Percentiles rank a stretch among this genome's conserved stretches.
These are phyloP conservation scores for Suhomyces bokatorum DNA, from an alignment of 1,139 yeast genomes.

Conservation along the genomic window DNA sequence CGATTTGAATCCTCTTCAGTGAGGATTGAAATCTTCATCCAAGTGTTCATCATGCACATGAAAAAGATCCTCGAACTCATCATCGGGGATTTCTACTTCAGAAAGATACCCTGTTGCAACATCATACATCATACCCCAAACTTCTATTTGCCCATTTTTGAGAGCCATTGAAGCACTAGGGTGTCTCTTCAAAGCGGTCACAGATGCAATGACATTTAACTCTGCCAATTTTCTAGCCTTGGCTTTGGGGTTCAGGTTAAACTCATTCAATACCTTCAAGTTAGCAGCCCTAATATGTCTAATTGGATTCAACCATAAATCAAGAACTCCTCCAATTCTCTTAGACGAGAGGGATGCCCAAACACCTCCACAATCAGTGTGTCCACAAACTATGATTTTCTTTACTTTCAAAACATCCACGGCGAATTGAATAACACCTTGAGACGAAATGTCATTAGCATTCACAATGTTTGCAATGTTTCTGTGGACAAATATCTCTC, in stretches of 20 bases:
- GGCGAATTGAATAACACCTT: slow-evolving; percentile 88
- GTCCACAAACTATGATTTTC: slow-evolving; percentile 92
- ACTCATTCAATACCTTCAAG: slow-evolving; percentile 45
- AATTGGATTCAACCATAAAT: slow-evolving; percentile 74
- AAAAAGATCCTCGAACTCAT: slow-evolving; percentile 52
- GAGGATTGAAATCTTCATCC: slow-evolving; percentile 26
- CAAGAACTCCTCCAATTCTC: slow-evolving; percentile 72
- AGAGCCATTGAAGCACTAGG: slow-evolving; percentile 76
- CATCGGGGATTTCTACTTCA: slow-evolving; percentile 54
- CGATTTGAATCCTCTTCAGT: slow-evolving; percentile 6
- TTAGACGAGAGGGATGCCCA: slow-evolving; percentile 79
- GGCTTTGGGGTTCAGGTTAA: slow-evolving; percentile 48
- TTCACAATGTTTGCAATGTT: slow-evolving; percentile 84
- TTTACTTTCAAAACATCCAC: slow-evolving; percentile 81
- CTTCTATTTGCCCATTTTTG: slow-evolving; percentile 70
- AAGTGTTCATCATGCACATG: slow-evolving; percentile 48
- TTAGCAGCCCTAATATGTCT: slow-evolving; percentile 69
- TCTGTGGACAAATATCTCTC: slow-evolving; percentile 92
- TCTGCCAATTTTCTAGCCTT: slow-evolving; percentile 72
- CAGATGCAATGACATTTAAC: slow-evolving; percentile 69
- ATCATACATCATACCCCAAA: slow-evolving; percentile 87
- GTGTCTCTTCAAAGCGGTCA: slow-evolving; percentile 60
- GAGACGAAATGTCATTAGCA: slow-evolving; percentile 71
- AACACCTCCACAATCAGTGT: slow-evolving; percentile 95
- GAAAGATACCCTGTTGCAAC: slow-evolving; percentile 73